Evolutionary conservation across 1,284 basidiomycete genomes (phyloP).

Genomic region (Cryptococcus floricola): DNA sequence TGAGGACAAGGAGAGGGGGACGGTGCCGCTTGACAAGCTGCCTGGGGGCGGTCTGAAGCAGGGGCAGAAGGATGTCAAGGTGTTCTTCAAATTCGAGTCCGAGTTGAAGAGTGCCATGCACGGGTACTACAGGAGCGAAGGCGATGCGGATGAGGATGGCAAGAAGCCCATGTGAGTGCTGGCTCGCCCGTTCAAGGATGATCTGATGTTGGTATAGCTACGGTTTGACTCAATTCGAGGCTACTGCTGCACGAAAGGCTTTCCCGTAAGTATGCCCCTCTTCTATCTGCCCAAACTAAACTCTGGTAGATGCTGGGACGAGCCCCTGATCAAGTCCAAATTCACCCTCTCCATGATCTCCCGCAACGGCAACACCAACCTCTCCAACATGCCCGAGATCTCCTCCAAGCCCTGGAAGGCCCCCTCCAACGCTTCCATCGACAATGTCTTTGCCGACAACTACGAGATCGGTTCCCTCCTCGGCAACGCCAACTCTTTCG

Average conservation of each 20-base stretch:
- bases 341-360: slow-evolving; percentile 81
- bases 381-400: slow-evolving; percentile 74
- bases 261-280: slow-evolving; percentile 57
- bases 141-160: slow-evolving; percentile 49
- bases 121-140: slow-evolving; percentile 51
- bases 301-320: slow-evolving; percentile 69
- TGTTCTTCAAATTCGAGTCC: slow-evolving; percentile 53
- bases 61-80: slow-evolving; percentile 57
- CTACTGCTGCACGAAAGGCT: slow-evolving; percentile 76
- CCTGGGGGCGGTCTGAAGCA: slow-evolving; percentile 63
- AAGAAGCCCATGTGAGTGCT: slow-evolving; percentile 47
- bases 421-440: slow-evolving; percentile 30
- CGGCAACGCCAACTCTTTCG: slow-evolving; percentile 23
- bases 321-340: slow-evolving; percentile 86
- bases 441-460: slow-evolving; percentile 32
- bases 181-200: neutral
- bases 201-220: slow-evolving; percentile 51
- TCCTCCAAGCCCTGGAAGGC: slow-evolving; percentile 55
- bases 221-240: slow-evolving; percentile 74
- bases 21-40: slow-evolving; percentile 60
- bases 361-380: slow-evolving; percentile 62
- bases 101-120: slow-evolving; percentile 65
- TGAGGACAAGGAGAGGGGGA: slow-evolving; percentile 61
- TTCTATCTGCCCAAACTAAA: neutral
- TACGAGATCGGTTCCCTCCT: slow-evolving; percentile 48